A percentile compares a stretch with the other conserved stretches of the same genome.
These are phyloP conservation scores for Cardamine resedifolia DNA, from an alignment of 345 rosid genomes.

Conservation along the genomic window DNA sequence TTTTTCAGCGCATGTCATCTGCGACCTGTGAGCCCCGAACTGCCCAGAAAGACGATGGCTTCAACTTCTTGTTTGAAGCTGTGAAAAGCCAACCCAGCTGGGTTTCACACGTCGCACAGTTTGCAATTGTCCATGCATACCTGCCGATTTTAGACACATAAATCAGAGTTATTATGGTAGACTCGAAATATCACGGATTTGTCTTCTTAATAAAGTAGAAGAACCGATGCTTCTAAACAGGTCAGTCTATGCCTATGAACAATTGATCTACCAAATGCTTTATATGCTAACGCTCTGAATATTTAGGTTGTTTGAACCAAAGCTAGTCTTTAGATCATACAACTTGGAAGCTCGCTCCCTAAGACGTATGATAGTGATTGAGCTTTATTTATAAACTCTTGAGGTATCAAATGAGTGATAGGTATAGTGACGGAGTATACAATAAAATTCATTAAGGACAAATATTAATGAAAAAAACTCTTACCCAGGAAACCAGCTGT, in stretches of 20 bases:
- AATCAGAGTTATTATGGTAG: not conserved
- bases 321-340: not conserved
- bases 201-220: not conserved
- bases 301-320: not conserved
- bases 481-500: constrained; percentile 99
- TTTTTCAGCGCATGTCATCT: constrained; percentile 42
- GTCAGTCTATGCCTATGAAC: not conserved
- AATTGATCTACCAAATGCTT: not conserved
- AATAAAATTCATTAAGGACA: not conserved
- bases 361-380: not conserved
- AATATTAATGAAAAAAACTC: constrained; percentile 21
- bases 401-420: constrained; percentile 11
- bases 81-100: constrained; percentile 93
- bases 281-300: not conserved
- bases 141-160: constrained; percentile 44
- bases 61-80: constrained; percentile 61
- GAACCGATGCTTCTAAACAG: not conserved
- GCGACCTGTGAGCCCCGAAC: constrained; percentile 76
- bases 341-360: not conserved
- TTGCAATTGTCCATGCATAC: constrained; percentile 81
- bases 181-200: not conserved
- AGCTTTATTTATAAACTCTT: not conserved
- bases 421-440: not conserved
- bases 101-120: constrained; percentile 53
- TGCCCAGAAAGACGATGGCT: constrained; percentile 89